Evolutionary conservation across 2,329 filamentous ascomycete species (phyloP), one percentile per base, ranked within the genome.

Genomic region (Talaromyces sp.): DNA sequence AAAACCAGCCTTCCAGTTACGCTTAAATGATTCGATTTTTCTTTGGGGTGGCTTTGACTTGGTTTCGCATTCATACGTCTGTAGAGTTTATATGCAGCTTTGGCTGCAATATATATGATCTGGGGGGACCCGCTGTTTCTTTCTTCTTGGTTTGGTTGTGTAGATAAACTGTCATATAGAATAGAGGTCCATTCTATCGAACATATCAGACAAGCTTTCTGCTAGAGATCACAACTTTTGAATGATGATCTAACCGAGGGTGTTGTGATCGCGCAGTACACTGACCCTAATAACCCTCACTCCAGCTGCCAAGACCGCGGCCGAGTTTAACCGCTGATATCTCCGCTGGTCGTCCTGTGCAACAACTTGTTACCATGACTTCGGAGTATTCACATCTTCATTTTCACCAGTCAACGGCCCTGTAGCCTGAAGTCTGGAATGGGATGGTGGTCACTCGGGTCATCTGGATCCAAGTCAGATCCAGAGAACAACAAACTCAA

Each of bases 1-100:
- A 90, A 84, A 75, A 78, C 81, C 70, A 81, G 78, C 61, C 71
- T 82, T 58, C 82, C 82, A 7, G 75, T 78, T 22, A 78, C 80
- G 22, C 70, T 79, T 61, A 86, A 85, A 77, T 83, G 77, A 73
- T 63, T 13, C 15, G 10, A 17, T 36, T 36, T n/a, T 29, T 2
- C 53, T 65, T 34, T 71, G 64, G 40, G 64, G 34, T 56, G 38
- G 61, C 51, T 67, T 45, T 59, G 3, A 60, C 8, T 53, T 56
- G 34, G 29, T 43, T 36, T 58, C 27, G 45, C 58, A 65, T 62
- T 68, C 62, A 68, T 61, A 63, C 38, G 54, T 65, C 56, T 64
- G 22, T 65, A 49, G 59, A 61, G 29, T 47, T 38, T 49, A 38
- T 27, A 53, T 40, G 31, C 25, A 53, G 31, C 34, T 36, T 51